Base-by-base conservation (phyloP, 2,329 filamentous ascomycete species). In the Coniella lustricola region DNA sequence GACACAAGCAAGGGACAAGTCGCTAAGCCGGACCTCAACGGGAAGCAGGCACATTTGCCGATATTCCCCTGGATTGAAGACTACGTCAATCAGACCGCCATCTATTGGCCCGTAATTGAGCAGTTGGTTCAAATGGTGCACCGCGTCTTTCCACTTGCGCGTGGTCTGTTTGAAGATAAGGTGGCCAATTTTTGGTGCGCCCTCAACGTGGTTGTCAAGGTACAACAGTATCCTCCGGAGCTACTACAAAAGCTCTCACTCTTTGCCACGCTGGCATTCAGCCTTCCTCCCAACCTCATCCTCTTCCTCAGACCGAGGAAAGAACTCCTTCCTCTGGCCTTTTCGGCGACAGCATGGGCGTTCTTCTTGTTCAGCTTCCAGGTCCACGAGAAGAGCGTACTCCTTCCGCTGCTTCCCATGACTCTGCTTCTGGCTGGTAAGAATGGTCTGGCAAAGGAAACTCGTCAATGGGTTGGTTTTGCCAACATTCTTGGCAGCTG, bases 351-450 rank as follows among this genome's bases (percentile, higher is more conserved):
- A 0, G 87, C 90, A 2, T 98, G 93, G 93, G 91, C 86, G 0
- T 98, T 98, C 73, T 98, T 97, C 65, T 74, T 98, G 14, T 97
- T 94, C 70, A 94, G 89, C 59, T 98, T 95, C 64, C 93, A 98
- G 63, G 94, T 98, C 0, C 93, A 98, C 60, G 93, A 98, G 70
- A 98, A 98, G 76, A 96, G 90, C 56, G 89, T 95, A 0, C 74
- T 98, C 4, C 77, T 98, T 2, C 94, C 93, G 1, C 73, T 98
- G 40, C 79, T 97, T 63, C 93, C 93, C 0, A 95, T 94, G 87
- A 97, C 90, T 0, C 68, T 96, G 7, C 74, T 97, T 4, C 74
- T 98, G 34, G 86, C 87, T 14, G 51, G 51, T 14, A 80, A 84
- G 54, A 79, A 87, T 42, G 91, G 91, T 0, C 69, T 98, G 43